These are phyloP conservation scores for Penicillium crystallinum DNA, from an alignment of 495 filamentous ascomycete species.

Conservation along the genomic window DNA sequence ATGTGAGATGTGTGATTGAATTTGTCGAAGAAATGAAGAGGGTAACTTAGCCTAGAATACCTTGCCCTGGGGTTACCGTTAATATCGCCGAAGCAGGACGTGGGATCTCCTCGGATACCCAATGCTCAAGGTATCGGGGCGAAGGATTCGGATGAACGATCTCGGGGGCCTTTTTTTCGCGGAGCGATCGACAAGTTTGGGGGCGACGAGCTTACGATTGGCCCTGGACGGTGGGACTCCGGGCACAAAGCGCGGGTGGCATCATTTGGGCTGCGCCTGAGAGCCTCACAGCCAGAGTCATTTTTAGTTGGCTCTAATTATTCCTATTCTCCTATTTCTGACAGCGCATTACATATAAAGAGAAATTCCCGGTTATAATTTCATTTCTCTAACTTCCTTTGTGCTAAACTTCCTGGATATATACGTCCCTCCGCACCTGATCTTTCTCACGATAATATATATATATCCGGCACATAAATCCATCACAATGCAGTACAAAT, in stretches of 20 bases:
- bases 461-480: not conserved
- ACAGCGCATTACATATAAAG: slow-evolving; percentile 1
- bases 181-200: not conserved
- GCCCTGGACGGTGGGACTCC: not conserved
- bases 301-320: not conserved
- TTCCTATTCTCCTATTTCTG: not conserved
- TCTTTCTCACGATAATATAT: not conserved
- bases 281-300: not conserved
- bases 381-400: not conserved
- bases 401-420: not conserved
- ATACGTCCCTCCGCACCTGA: not conserved
- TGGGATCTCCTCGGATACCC: not conserved
- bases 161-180: not conserved
- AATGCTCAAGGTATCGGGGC: not conserved
- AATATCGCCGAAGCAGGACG: not conserved
- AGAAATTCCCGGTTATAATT: not conserved
- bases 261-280: not conserved
- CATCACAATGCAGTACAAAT: slow-evolving; percentile 24
- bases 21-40: no score
- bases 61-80: not conserved
- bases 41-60: no score
- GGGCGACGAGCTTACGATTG: not conserved
- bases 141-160: not conserved
- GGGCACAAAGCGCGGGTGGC: not conserved
- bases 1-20: no score